Percentiles rank a stretch among this genome's conserved stretches.
phyloP scores from a whole-genome alignment of 306 rosid species.

The Malus domestica region ASM211411v1 NC_041793.1:32826001-32826500 shows the following conservation, averaged over 20 bases:
- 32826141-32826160: conserved; percentile 99
- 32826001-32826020: conserved; percentile 80
- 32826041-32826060: conserved; percentile 4
- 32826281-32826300: background rate
- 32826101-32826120: background rate
- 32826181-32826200: conserved; percentile 73
- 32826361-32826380: conserved; percentile 98
- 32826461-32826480: background rate
- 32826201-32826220: conserved; percentile 82
- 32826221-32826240: conserved; percentile 7
- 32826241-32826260: background rate
- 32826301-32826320: conserved; percentile 54
- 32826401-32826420: conserved; percentile 9
- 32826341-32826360: conserved; percentile 93
- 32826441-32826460: background rate
- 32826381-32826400: conserved; percentile 80
- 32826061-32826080: background rate
- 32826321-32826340: conserved; percentile 67
- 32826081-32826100: background rate
- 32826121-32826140: conserved; percentile 31
- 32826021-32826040: conserved; percentile 51
- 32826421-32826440: background rate
- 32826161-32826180: conserved; percentile 73
- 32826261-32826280: background rate
- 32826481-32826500: background rate